phyloP scores from a whole-genome alignment of 2,329 filamentous ascomycete genomes.

The Aspergillus sp. region DNA sequence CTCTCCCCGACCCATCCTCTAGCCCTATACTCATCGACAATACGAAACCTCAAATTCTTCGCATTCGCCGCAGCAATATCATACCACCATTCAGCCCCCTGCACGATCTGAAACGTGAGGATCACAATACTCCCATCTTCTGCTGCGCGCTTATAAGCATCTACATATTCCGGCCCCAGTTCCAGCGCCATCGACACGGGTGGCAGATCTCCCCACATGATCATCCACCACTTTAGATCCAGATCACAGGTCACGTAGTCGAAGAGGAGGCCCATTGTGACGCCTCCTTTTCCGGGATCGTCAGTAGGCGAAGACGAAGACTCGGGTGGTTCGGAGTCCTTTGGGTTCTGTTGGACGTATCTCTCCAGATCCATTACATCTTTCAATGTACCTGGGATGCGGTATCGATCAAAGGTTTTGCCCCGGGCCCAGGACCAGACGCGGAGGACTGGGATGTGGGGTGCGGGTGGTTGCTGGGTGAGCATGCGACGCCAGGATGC shows the following conservation, averaged over 20 bases:
- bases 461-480: background rate
- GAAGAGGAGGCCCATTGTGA: background rate
- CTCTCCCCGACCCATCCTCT: too few species aligned
- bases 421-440: background rate
- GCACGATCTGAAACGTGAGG: background rate
- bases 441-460: background rate
- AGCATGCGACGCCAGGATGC: slow-evolving; percentile 4
- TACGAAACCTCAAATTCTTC: background rate
- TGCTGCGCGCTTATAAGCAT: background rate
- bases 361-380: background rate
- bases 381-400: background rate
- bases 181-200: background rate
- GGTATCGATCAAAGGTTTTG: background rate
- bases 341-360: background rate
- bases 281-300: background rate
- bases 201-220: background rate
- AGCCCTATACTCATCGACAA: background rate
- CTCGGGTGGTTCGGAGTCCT: background rate
- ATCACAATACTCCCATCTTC: background rate
- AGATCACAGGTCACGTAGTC: background rate
- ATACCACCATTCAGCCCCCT: background rate
- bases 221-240: background rate
- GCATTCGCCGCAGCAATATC: background rate
- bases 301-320: background rate
- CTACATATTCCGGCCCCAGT: background rate